Evolutionary conservation across 805 yeast genomes (phyloP), one percentile per base, ranked within the genome.

Genomic region (Lipomyces sp.): DNA sequence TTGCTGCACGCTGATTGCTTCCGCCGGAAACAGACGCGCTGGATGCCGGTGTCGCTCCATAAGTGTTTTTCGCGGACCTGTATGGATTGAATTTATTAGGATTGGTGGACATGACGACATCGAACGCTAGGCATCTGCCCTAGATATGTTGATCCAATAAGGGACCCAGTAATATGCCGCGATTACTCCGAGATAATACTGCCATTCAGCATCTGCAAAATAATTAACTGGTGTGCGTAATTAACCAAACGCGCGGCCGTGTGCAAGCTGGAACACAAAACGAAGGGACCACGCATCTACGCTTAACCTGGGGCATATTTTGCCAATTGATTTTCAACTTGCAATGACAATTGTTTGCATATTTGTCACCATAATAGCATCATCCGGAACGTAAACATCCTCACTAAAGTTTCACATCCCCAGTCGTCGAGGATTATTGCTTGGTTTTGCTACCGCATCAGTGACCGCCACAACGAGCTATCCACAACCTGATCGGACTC

Each of bases 51-150:
- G 54, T 29, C 54, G 54, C 54, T 10, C n/a, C n/a, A 24, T 55
- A 55, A 8, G 42, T 15, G 24, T 29, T 55, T 48, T 55, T 34
- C 5, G 57, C 37, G 6, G 57, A 30, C 35, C 18, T 18, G 18
- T 33, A 53, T 10, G 57, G 57, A 53, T 53, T 53, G 37, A n/a
- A 53, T 34, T 24, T n/a, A 32, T 24, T 24, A 24, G 24, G 24
- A 24, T 24, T 24, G 57, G 37, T 42, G 15, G 57, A 15, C 33
- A 15, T 7, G 57, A 7, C 24, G 57, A 29, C 57, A 53, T 53
- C 8, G 2, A 42, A 15, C 24, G 2, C n/a, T 15, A 42, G 18
- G 48, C 15, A 8, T 42, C n/a, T 15, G 18, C 7, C 18, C 7
- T 42, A 42, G 48, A 37, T 37, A 37, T 37, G 39, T 37, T 15